Percentiles rank a stretch among this genome's conserved stretches.
phyloP scores from a whole-genome alignment of 345 rosid genomes.

The Salix suchowensis region DNA sequence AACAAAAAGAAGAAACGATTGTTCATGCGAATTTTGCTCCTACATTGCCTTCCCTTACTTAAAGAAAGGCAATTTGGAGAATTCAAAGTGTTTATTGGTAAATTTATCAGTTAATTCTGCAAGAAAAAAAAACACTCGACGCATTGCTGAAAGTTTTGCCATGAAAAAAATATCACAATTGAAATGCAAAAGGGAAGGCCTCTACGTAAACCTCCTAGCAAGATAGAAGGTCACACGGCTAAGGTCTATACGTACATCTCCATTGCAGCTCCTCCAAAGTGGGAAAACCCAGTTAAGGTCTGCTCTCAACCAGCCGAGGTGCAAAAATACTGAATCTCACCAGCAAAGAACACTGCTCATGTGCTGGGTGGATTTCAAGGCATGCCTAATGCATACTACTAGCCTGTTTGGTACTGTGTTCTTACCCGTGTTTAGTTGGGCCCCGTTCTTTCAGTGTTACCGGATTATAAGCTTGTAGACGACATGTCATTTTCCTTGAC shows the following conservation, averaged over 20 bases:
- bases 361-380: conserved; percentile 12
- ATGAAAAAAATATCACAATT: neutral
- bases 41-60: neutral
- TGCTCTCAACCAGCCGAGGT: neutral
- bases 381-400: conserved; percentile 67
- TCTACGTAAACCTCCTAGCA: neutral
- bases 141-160: no score
- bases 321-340: neutral
- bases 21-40: neutral
- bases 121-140: no score
- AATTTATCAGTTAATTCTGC: neutral
- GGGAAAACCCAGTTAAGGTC: neutral
- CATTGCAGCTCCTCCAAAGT: neutral
- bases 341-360: neutral
- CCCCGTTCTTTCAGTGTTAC: no score
- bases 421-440: no score
- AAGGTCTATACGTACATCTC: neutral
- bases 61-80: neutral
- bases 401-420: no score
- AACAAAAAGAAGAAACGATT: no score
- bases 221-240: neutral
- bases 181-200: neutral
- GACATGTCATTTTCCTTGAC: no score
- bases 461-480: no score
- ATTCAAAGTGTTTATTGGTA: neutral